A percentile compares a stretch with the other conserved stretches of the same genome.
These are phyloP conservation scores for Colletotrichum tabaci DNA, from an alignment of 2,329 filamentous ascomycete genomes.

Conservation along the genomic window DNA sequence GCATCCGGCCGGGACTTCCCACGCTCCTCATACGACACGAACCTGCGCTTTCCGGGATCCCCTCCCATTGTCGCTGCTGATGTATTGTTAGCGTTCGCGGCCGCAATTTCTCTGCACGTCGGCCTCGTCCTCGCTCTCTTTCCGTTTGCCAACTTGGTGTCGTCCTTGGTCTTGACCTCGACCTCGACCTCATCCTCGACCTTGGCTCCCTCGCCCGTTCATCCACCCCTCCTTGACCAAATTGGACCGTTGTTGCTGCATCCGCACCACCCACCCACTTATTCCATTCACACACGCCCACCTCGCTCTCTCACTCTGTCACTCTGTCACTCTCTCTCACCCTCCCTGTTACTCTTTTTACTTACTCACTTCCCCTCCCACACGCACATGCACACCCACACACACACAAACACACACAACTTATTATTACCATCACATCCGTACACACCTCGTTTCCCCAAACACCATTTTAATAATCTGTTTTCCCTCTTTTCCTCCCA, in stretches of 20 bases:
- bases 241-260: constrained; percentile 18
- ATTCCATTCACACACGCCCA: constrained; percentile 28
- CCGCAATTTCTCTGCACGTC: neutral
- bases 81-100: constrained; percentile 18
- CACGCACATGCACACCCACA: constrained; percentile 10
- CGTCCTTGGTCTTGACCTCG: neutral
- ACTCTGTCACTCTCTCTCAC: neutral
- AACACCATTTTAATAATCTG: constrained; percentile 7
- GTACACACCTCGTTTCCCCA: constrained; percentile 27
- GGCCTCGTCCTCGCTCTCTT: neutral
- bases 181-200: constrained; percentile 15
- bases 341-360: constrained; percentile 9
- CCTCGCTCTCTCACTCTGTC: constrained; percentile 16
- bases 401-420: constrained; percentile 18
- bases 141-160: neutral
- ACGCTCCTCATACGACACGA: constrained; percentile 35
- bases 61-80: constrained; percentile 28
- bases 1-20: constrained; percentile 34
- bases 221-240: neutral
- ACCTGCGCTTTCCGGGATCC: constrained; percentile 34
- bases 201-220: neutral
- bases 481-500: neutral
- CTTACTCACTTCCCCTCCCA: constrained; percentile 14
- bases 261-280: constrained; percentile 37
- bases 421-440: constrained; percentile 33